Percentiles rank a stretch among this genome's conserved stretches.
These are phyloP conservation scores for Actinomortierella ambigua DNA, from an alignment of 371 early-diverging fungal species.

Conservation along the genomic window DNA sequence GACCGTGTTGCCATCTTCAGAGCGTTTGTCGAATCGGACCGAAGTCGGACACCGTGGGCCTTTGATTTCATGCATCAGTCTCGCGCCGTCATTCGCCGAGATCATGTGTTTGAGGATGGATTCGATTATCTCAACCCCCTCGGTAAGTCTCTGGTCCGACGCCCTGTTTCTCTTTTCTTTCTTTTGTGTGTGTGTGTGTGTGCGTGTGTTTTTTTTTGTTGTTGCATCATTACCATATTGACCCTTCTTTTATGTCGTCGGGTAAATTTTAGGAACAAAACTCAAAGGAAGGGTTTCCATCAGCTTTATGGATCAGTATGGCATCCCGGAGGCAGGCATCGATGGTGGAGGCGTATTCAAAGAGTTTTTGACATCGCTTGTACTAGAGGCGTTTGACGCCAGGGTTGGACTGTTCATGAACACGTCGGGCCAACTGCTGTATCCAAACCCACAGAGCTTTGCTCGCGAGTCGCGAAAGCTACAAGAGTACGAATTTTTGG, in stretches of 20 bases:
- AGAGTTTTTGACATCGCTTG: slow-evolving; percentile 78
- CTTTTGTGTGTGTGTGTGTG: too few species aligned
- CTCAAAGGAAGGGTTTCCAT: slow-evolving; percentile 84
- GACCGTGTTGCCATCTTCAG: slow-evolving; percentile 88
- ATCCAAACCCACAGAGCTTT: slow-evolving; percentile 75
- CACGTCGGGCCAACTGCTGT: slow-evolving; percentile 78
- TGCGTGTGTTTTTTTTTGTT: too few species aligned
- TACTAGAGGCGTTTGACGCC: slow-evolving; percentile 79
- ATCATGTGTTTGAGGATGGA: slow-evolving; percentile 89
- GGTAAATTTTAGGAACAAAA: slow-evolving; percentile 38
- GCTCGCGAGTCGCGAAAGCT: slow-evolving; percentile 67
- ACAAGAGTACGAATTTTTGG: slow-evolving; percentile 83
- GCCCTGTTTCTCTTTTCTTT: neutral
- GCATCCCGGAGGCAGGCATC: slow-evolving; percentile 89
- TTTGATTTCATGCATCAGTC: slow-evolving; percentile 33
- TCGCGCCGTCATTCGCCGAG: slow-evolving; percentile 72
- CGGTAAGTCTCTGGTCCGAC: slow-evolving; percentile 36
- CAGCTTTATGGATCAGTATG: slow-evolving; percentile 84
- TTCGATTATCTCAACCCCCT: slow-evolving; percentile 67
- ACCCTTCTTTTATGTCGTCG: neutral
- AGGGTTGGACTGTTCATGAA: slow-evolving; percentile 78
- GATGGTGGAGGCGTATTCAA: slow-evolving; percentile 89
- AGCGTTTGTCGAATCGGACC: slow-evolving; percentile 73
- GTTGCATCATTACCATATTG: neutral
- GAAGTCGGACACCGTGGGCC: slow-evolving; percentile 47